phyloP scores from a whole-genome alignment of 805 yeast genomes.

The Metschnikowia orientalis region DNA sequence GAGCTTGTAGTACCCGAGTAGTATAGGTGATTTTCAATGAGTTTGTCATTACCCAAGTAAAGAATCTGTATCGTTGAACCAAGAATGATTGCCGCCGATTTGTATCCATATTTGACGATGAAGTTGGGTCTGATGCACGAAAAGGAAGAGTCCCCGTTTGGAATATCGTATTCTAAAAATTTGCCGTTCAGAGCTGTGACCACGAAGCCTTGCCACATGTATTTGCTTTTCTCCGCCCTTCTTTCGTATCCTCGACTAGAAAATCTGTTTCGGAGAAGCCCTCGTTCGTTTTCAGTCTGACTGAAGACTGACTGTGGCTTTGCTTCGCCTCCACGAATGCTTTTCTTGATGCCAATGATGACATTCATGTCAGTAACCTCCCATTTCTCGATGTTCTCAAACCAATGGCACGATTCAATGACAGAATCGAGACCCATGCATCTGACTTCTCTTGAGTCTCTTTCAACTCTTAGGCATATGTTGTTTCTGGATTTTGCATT shows the following conservation, averaged over 20 bases:
- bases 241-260: conserved; percentile 8
- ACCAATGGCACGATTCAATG: conserved; percentile 65
- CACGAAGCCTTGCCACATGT: conserved; percentile 76
- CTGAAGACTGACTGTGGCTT: neutral
- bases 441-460: conserved; percentile 89
- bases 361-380: conserved; percentile 71
- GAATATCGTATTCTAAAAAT: conserved; percentile 54
- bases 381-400: conserved; percentile 70
- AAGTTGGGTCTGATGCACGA: conserved; percentile 45
- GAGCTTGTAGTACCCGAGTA: conserved; percentile 37
- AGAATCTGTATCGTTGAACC: conserved; percentile 70
- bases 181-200: conserved; percentile 61
- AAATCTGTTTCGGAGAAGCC: conserved; percentile 3
- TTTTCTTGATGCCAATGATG: conserved; percentile 56
- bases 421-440: conserved; percentile 81
- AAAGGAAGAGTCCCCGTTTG: conserved; percentile 33
- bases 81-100: conserved; percentile 68
- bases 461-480: conserved; percentile 83
- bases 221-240: neutral
- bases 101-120: conserved; percentile 68
- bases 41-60: conserved; percentile 71
- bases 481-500: conserved; percentile 66
- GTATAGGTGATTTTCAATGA: conserved; percentile 56
- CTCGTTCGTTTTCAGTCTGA: neutral
- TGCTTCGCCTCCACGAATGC: neutral